These are phyloP conservation scores for Candolleomyces eurysporus DNA, from an alignment of 768 basidiomycete genomes.

Conservation along the genomic window DNA sequence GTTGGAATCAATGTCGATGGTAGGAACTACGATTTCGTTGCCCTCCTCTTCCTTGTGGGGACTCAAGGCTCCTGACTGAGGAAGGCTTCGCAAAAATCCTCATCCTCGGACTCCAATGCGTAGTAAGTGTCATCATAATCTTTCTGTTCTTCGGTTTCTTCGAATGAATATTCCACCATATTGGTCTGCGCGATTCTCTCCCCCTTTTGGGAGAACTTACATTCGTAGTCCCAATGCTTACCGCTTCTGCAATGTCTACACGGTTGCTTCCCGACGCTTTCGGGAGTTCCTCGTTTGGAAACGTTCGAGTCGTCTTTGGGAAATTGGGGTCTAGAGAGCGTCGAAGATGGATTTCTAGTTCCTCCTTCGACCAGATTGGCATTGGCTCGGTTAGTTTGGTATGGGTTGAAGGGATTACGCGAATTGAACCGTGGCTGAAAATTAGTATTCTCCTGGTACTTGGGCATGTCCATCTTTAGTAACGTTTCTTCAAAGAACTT, in stretches of 20 bases:
- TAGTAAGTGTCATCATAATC: slow-evolving; percentile 27
- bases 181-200: slow-evolving; percentile 17
- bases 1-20: too few relatives aligned
- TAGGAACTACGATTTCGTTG: too few relatives aligned
- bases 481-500: slow-evolving; percentile 22
- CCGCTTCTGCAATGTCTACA: slow-evolving; percentile 32
- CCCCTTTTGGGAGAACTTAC: slow-evolving; percentile 21
- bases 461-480: slow-evolving; percentile 9
- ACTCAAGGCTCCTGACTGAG: too few relatives aligned
- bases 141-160: slow-evolving; percentile 19
- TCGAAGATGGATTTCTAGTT: too few relatives aligned
- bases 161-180: background rate
- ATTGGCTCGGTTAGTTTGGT: too few relatives aligned
- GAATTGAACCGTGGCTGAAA: background rate
- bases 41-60: too few relatives aligned
- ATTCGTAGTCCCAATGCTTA: slow-evolving; percentile 14
- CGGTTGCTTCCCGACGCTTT: slow-evolving; percentile 23
- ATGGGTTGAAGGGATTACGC: slow-evolving; percentile 7
- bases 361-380: too few relatives aligned
- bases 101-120: background rate
- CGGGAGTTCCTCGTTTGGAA: slow-evolving; percentile 14
- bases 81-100: slow-evolving; percentile 20
- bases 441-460: background rate
- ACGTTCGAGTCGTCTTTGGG: slow-evolving; percentile 20
- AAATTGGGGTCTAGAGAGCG: slow-evolving; percentile 7